Evolutionary conservation across 345 rosid genomes (phyloP).

Genomic region (Euphorbia peplus): DNA sequence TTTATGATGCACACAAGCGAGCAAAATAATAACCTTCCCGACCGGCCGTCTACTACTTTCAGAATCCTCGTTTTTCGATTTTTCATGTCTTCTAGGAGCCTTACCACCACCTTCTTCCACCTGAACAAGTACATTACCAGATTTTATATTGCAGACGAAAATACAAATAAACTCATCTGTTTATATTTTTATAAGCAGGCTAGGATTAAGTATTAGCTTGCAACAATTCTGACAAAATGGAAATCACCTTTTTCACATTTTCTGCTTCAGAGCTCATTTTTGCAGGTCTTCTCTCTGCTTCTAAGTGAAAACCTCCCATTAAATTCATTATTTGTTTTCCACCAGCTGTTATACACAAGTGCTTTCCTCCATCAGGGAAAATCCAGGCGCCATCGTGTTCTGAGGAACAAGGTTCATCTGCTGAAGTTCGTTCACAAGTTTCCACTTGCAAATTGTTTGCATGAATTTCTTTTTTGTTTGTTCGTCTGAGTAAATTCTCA

Average conservation of each 20-base stretch:
- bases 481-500: slow-evolving; percentile 17
- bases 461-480: slow-evolving; percentile 23
- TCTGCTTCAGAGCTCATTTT: slow-evolving; percentile 22
- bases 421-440: slow-evolving; percentile 25
- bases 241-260: slow-evolving; percentile 44
- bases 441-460: slow-evolving; percentile 24
- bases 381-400: slow-evolving; percentile 58
- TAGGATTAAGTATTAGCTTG: neutral
- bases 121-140: slow-evolving; percentile 7
- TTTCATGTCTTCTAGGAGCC: slow-evolving; percentile 8
- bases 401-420: slow-evolving; percentile 20
- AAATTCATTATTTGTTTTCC: slow-evolving; percentile 39
- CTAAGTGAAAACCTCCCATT: slow-evolving; percentile 23
- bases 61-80: slow-evolving; percentile 14
- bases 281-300: slow-evolving; percentile 19
- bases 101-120: slow-evolving; percentile 15
- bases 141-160: neutral
- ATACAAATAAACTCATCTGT: neutral
- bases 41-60: slow-evolving; percentile 29
- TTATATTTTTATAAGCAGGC: too few relatives aligned
- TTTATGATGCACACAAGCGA: neutral
- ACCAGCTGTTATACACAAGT: slow-evolving; percentile 43
- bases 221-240: slow-evolving; percentile 1
- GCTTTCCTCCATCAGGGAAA: slow-evolving; percentile 53
- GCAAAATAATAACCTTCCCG: slow-evolving; percentile 34